Evolutionary conservation across 2,329 filamentous ascomycete genomes (phyloP), one percentile per base, ranked within the genome.

Genomic region (Coniochaeta prunicola): DNA sequence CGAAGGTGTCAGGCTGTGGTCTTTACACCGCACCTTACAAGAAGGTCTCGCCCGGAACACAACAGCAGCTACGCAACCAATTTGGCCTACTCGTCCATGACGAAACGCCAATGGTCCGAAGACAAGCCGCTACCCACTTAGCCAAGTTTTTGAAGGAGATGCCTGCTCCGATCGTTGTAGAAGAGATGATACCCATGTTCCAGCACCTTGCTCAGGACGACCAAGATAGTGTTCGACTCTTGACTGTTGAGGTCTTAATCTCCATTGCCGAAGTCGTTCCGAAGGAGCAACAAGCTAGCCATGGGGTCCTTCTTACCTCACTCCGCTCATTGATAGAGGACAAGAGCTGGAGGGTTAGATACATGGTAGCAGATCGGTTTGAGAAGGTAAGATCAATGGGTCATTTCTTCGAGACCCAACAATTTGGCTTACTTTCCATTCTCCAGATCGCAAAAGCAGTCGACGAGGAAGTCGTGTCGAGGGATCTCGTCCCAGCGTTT

Each of bases 111-210:
- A 99, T 99, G 94, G 94, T 99, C 64, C 89, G 94, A 76, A 89
- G 94, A 79, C 92, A 97, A 76, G 90, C 94, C 55, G 94, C 94
- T 62, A 97, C 92, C 75, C 94, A 97, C 77, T 82, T 99, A 68
- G 90, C 93, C 69, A 97, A 96, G 73, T 99, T 99, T 71, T 90
- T 97, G 70, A 96, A 96, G 80, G 91, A 94, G 76, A 96, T 97
- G 91, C 87, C 91, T 50, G 86, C 92, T 53, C 82, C 89, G 59
- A 87, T 96, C 67, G 91, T 97, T 67, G 91, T 99, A 69, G 91
- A 96, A 59, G 94, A 99, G 79, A 97, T 99, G 91, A 97, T 99
- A 79, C 91, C 93, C 71, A 84, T 97, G 66, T 99, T 99, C 79
- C 92, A 97, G 77, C 93, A 97, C 75, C 87, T 99, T 63, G 92